Conservation (phyloP, 2,329 filamentous ascomycete genomes). For the Fusarium sacchari region DNA sequence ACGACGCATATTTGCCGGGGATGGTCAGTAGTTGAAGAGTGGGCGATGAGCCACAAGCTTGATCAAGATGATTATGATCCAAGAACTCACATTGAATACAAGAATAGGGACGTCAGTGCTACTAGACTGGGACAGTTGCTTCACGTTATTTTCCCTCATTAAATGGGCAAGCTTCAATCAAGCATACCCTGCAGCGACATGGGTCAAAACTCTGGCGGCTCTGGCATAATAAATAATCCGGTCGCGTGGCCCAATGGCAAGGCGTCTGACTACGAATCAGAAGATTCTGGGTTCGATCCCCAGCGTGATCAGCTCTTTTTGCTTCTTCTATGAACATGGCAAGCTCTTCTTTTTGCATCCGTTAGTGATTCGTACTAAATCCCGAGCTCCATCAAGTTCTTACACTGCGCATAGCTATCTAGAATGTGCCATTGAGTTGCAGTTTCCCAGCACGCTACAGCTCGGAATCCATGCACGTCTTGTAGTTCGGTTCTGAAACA, state of each 20-base stretch:
- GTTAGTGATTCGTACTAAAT: rapidly evolving
- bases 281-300: conserved; percentile 45
- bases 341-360: not conserved
- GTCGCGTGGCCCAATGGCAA: conserved; percentile 41
- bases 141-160: not conserved
- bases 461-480: not conserved
- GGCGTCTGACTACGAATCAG: conserved; percentile 46
- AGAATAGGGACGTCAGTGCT: not conserved
- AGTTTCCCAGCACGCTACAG: not conserved
- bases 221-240: not conserved
- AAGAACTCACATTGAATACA: not conserved
- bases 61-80: not conserved
- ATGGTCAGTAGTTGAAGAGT: not conserved
- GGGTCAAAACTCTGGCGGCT: rapidly evolving
- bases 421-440: no score
- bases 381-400: rapidly evolving
- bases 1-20: not conserved
- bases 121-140: not conserved
- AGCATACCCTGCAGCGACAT: not conserved
- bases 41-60: not conserved
- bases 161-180: rapidly evolving
- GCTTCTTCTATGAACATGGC: rapidly evolving
- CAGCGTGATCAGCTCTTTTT: conserved; percentile 27
- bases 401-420: not conserved
- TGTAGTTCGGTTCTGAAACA: not conserved